Evolutionary conservation across 2,329 filamentous ascomycete genomes (phyloP).

Genomic region (Phialophora expanda): DNA sequence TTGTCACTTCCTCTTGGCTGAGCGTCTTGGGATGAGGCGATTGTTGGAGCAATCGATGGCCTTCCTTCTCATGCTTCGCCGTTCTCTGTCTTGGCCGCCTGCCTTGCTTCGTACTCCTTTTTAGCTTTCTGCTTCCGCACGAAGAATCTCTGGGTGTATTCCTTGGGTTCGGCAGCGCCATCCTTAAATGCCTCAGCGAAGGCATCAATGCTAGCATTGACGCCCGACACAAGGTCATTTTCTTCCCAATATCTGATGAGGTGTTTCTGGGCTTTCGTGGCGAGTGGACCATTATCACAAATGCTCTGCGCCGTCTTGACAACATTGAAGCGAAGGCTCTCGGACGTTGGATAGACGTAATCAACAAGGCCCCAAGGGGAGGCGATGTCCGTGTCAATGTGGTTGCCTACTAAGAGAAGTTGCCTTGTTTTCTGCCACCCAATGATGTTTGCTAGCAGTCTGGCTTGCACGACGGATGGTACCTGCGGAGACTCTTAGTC

Average conservation of each 20-base stretch:
- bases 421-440: slow-evolving; percentile 37
- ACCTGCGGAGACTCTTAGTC: slow-evolving; percentile 14
- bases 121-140: slow-evolving; percentile 8
- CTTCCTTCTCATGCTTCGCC: neutral
- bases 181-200: slow-evolving; percentile 38
- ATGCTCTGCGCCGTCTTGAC: slow-evolving; percentile 2
- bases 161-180: slow-evolving; percentile 25
- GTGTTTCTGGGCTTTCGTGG: slow-evolving; percentile 32
- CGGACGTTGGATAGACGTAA: neutral
- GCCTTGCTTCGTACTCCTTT: neutral
- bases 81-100: neutral
- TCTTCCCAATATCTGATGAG: slow-evolving; percentile 41
- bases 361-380: slow-evolving; percentile 33
- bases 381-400: slow-evolving; percentile 18
- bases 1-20: neutral
- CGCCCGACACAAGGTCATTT: slow-evolving; percentile 38
- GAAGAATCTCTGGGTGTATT: slow-evolving; percentile 26
- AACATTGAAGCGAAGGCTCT: neutral
- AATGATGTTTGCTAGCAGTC: slow-evolving; percentile 36
- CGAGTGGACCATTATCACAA: slow-evolving; percentile 18
- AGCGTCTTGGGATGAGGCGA: neutral
- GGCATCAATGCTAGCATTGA: slow-evolving; percentile 40
- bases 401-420: slow-evolving; percentile 31
- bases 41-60: neutral
- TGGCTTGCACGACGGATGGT: slow-evolving; percentile 36